phyloP scores from a whole-genome alignment of 164 flowering plant genomes.

The Vitis amurensis region DNA sequence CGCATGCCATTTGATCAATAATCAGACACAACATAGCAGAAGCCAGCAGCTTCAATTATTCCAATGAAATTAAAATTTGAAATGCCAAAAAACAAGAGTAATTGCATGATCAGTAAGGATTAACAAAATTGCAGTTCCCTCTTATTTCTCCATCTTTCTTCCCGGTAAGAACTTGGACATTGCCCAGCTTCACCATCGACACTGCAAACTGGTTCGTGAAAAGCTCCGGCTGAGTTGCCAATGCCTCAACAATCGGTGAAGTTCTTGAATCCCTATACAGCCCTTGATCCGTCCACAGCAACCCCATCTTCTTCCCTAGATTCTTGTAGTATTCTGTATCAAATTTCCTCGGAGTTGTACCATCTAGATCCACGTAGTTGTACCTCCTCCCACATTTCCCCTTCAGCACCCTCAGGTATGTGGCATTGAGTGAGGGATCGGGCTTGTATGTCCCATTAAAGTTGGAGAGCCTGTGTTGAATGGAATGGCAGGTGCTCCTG shows the following conservation, averaged over 20 bases:
- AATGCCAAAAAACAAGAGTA: no score
- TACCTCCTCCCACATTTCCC: slow-evolving; percentile 70
- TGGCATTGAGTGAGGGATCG: slow-evolving; percentile 43
- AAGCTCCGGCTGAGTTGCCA: slow-evolving; percentile 33
- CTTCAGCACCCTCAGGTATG: slow-evolving; percentile 52
- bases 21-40: no score
- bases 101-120: slow-evolving; percentile 1
- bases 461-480: slow-evolving; percentile 54
- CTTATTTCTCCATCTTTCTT: slow-evolving; percentile 63
- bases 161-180: slow-evolving; percentile 45
- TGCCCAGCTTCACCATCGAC: slow-evolving; percentile 79
- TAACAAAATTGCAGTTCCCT: slow-evolving; percentile 51
- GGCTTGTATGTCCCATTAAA: slow-evolving; percentile 43
- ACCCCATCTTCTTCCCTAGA: slow-evolving; percentile 57
- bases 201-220: slow-evolving; percentile 59
- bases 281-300: slow-evolving; percentile 58
- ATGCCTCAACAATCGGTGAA: slow-evolving; percentile 33
- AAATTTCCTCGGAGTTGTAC: slow-evolving; percentile 52
- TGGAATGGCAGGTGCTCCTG: slow-evolving; percentile 51
- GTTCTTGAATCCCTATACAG: slow-evolving; percentile 58
- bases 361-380: slow-evolving; percentile 61
- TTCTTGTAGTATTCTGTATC: slow-evolving; percentile 59
- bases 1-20: no score
- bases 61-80: no score
- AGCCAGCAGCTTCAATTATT: no score